Evolutionary conservation across 768 basidiomycete genomes (phyloP).

Genomic region (Podaxis sp.): DNA sequence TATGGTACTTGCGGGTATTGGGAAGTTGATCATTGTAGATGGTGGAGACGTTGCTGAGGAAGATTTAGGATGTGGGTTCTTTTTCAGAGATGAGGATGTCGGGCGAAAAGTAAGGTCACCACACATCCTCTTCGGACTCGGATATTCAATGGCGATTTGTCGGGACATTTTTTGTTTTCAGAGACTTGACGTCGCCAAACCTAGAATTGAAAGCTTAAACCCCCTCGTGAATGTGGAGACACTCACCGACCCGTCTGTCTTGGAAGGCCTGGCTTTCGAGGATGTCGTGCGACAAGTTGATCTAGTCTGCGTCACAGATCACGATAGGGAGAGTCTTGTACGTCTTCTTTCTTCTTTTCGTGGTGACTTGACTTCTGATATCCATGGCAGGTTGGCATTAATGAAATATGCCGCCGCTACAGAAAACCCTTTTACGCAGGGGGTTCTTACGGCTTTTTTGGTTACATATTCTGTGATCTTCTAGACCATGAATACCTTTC

Average conservation of each 20-base stretch:
- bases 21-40: conserved; percentile 85
- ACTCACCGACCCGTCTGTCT: conserved; percentile 46
- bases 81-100: conserved; percentile 92
- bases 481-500: conserved; percentile 83
- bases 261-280: conserved; percentile 55
- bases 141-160: conserved; percentile 42
- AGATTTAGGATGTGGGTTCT: conserved; percentile 91
- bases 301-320: conserved; percentile 86
- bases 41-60: conserved; percentile 70
- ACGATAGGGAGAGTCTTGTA: conserved; percentile 69
- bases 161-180: conserved; percentile 37
- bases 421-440: conserved; percentile 89
- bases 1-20: conserved; percentile 95
- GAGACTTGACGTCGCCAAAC: conserved; percentile 84
- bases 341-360: conserved; percentile 30
- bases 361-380: conserved; percentile 14
- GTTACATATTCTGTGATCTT: conserved; percentile 95
- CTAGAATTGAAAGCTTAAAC: conserved; percentile 86
- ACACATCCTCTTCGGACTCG: conserved; percentile 21
- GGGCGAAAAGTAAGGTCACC: conserved; percentile 71
- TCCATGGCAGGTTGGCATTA: conserved; percentile 63
- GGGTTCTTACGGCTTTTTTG: conserved; percentile 84
- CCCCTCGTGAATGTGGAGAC: conserved; percentile 86
- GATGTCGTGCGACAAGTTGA: conserved; percentile 67
- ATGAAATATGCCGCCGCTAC: conserved; percentile 73